Conservation (phyloP, 768 basidiomycete genomes). For the Phlebiopsis flavidoalba region DNA sequence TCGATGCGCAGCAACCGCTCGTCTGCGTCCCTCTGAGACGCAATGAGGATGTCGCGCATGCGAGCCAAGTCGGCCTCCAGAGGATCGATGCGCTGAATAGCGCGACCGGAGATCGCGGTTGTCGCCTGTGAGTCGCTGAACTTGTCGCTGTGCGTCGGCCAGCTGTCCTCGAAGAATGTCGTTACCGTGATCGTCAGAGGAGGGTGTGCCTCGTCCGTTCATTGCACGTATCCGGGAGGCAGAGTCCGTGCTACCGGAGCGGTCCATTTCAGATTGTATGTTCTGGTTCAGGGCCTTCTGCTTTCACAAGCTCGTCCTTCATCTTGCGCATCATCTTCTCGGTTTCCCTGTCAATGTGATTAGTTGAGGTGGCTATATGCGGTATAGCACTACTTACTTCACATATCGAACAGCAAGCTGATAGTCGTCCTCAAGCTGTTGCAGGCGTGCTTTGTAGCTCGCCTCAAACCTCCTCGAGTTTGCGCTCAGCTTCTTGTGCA, state of each 20-base stretch:
- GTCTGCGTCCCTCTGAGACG: constrained; percentile 74
- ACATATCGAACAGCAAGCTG: constrained; percentile 96
- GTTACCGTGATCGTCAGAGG: constrained; percentile 47
- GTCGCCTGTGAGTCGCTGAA: constrained; percentile 63
- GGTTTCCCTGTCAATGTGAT: constrained; percentile 60
- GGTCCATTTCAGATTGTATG: constrained; percentile 85
- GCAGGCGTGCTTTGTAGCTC: constrained; percentile 72
- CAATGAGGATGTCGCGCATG: constrained; percentile 63
- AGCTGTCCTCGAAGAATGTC: constrained; percentile 67
- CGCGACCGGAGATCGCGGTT: constrained; percentile 73
- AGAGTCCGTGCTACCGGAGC: constrained; percentile 52
- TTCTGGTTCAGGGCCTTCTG: constrained; percentile 78
- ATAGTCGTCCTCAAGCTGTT: constrained; percentile 93
- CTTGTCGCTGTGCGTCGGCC: constrained; percentile 73
- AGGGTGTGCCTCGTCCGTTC: constrained; percentile 78
- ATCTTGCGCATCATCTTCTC: constrained; percentile 97
- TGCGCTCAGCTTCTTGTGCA: constrained; percentile 67
- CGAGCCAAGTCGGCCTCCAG: constrained; percentile 73
- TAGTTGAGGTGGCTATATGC: background rate
- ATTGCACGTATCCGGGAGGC: constrained; percentile 43
- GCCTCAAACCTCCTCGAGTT: constrained; percentile 75
- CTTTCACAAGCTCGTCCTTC: constrained; percentile 91
- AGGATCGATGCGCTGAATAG: constrained; percentile 62
- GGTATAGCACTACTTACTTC: constrained; percentile 53
- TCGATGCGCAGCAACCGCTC: constrained; percentile 72